Conservation (phyloP, 192 early-diverging fungal species). For the Entomortierella lignicola region DNA sequence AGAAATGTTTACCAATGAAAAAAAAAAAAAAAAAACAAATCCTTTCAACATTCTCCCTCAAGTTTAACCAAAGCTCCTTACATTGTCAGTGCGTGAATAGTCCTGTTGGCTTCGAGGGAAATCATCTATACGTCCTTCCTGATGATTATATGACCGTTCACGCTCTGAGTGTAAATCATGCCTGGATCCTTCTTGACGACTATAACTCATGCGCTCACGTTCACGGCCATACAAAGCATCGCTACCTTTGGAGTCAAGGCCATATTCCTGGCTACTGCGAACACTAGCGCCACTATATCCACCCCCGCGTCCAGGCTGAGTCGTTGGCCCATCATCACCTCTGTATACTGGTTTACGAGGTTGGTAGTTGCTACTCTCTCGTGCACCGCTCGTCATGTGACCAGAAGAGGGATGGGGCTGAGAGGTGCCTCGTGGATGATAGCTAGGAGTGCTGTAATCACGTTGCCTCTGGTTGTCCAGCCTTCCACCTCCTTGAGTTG, state of each 20-base stretch:
- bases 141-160: slow-evolving; percentile 10
- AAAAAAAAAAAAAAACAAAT: not conserved
- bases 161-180: slow-evolving; percentile 17
- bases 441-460: slow-evolving; percentile 19
- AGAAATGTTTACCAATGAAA: not conserved
- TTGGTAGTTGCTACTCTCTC: slow-evolving; percentile 37
- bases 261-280: slow-evolving; percentile 16
- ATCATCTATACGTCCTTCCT: slow-evolving; percentile 20
- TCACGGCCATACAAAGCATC: slow-evolving; percentile 4
- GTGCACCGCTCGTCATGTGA: slow-evolving; percentile 24
- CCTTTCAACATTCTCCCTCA: not conserved
- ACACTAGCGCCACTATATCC: not conserved
- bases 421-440: slow-evolving; percentile 6
- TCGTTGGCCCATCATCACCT: slow-evolving; percentile 13
- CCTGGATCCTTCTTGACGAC: not conserved
- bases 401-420: slow-evolving; percentile 5
- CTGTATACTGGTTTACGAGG: slow-evolving; percentile 18
- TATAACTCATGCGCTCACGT: slow-evolving; percentile 15
- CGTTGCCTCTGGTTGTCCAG: slow-evolving; percentile 11
- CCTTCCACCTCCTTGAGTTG: not conserved
- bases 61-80: slow-evolving; percentile 8
- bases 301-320: slow-evolving; percentile 11
- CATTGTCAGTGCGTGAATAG: slow-evolving; percentile 23
- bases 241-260: slow-evolving; percentile 5
- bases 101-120: slow-evolving; percentile 16